Evolutionary conservation across 108 stramenopile genomes (phyloP).

Genomic region (Stephanodiscus minutulus): DNA sequence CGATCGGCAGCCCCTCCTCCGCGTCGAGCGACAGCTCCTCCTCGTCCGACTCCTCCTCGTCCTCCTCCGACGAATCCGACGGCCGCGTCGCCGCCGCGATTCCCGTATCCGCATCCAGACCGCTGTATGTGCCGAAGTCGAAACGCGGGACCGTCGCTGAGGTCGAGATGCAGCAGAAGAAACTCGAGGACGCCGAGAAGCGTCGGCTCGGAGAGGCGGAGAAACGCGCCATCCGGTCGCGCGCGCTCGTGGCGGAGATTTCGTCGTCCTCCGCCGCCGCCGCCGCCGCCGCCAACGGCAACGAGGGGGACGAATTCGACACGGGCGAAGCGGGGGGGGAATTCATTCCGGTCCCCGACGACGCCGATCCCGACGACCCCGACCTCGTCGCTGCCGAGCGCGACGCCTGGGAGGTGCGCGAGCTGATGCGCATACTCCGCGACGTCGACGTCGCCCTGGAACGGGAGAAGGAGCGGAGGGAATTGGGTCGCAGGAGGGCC

Average conservation of each 20-base stretch:
- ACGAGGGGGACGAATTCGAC: slow-evolving; percentile 56
- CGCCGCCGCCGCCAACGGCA: slow-evolving; percentile 1
- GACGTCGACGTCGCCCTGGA: slow-evolving; percentile 66
- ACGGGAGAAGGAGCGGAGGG: slow-evolving; percentile 52
- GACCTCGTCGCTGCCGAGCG: slow-evolving; percentile 45
- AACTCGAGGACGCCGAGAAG: slow-evolving; percentile 51
- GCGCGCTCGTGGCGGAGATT: slow-evolving; percentile 70
- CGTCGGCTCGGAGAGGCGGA: slow-evolving; percentile 39
- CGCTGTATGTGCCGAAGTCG: slow-evolving; percentile 77
- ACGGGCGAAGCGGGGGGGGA: slow-evolving; percentile 51
- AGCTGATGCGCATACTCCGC: slow-evolving; percentile 66
- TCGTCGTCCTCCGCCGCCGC: slow-evolving; percentile 26
- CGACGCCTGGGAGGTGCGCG: slow-evolving; percentile 84
- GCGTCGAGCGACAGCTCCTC: slow-evolving; percentile 30
- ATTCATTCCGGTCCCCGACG: slow-evolving; percentile 47
- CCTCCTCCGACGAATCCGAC: slow-evolving; percentile 27
- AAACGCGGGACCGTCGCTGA: slow-evolving; percentile 62
- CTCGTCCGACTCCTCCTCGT: slow-evolving; percentile 40
- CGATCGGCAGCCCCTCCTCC: slow-evolving; percentile 29
- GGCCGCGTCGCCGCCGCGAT: slow-evolving; percentile 29
- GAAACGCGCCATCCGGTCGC: slow-evolving; percentile 69
- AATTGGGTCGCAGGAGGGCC: slow-evolving; percentile 68
- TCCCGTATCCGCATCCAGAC: slow-evolving; percentile 54
- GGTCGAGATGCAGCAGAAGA: slow-evolving; percentile 58
- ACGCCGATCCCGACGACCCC: slow-evolving; percentile 53